These are phyloP conservation scores for Gynandropsis gynandra DNA, from an alignment of 345 rosid species.

Conservation along the genomic window DNA sequence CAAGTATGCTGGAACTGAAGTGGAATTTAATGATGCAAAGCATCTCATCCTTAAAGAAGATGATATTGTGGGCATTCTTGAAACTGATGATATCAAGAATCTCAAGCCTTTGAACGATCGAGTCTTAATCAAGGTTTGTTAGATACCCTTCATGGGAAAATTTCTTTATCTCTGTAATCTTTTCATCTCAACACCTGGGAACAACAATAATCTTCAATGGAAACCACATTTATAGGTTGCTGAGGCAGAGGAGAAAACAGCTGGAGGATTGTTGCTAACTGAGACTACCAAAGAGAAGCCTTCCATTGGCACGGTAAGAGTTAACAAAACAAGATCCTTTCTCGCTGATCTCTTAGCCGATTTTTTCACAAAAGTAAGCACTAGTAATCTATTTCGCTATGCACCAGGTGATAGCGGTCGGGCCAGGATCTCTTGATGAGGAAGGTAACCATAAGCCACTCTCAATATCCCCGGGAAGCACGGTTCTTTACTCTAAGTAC, in stretches of 20 bases:
- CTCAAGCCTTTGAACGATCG: constrained; percentile 91
- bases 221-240: constrained; percentile 56
- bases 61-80: constrained; percentile 85
- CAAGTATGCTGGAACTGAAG: constrained; percentile 86
- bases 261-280: constrained; percentile 87
- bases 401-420: constrained; percentile 70
- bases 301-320: constrained; percentile 70
- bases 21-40: constrained; percentile 65
- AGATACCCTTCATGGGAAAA: too few species aligned
- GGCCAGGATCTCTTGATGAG: constrained; percentile 77
- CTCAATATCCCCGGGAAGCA: constrained; percentile 51
- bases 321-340: too few species aligned
- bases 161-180: neutral
- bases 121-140: constrained; percentile 70
- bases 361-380: neutral
- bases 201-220: constrained; percentile 10
- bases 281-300: constrained; percentile 90
- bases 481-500: constrained; percentile 84
- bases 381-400: too few species aligned
- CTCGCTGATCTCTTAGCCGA: too few species aligned
- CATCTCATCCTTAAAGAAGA: constrained; percentile 91
- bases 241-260: constrained; percentile 88
- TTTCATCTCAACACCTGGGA: neutral
- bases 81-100: constrained; percentile 82
- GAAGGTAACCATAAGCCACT: constrained; percentile 56